phyloP scores from a whole-genome alignment of 2,329 filamentous ascomycete genomes.

The Aspergillus fumigatiaffinis region DNA sequence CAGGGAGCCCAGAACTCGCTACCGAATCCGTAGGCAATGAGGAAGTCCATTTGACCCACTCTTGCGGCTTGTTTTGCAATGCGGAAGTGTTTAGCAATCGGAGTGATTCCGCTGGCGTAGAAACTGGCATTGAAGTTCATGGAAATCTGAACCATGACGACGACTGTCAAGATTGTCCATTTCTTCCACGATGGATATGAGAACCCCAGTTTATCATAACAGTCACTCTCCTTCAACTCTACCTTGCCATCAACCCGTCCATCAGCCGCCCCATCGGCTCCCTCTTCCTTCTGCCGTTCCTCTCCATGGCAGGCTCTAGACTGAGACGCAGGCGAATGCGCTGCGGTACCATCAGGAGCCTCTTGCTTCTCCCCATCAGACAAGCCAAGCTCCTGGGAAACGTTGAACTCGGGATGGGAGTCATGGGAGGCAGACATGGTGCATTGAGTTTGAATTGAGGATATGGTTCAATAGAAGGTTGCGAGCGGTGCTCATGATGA shows the following conservation, averaged over 20 bases:
- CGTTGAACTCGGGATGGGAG: neutral
- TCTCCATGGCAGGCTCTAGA: neutral
- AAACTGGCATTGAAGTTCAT: slow-evolving; percentile 77
- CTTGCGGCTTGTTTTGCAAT: slow-evolving; percentile 67
- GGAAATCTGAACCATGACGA: slow-evolving; percentile 69
- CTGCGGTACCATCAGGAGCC: neutral
- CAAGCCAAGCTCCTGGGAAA: neutral
- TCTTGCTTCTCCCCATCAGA: neutral
- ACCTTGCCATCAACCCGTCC: slow-evolving; percentile 20
- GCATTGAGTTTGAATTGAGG: neutral
- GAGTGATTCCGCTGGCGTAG: slow-evolving; percentile 65
- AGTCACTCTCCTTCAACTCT: slow-evolving; percentile 52
- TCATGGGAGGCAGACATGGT: neutral
- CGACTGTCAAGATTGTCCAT: slow-evolving; percentile 67
- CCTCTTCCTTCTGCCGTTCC: neutral
- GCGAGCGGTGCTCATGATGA: neutral
- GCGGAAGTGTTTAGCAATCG: slow-evolving; percentile 63
- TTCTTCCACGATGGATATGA: slow-evolving; percentile 58
- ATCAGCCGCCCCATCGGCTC: neutral
- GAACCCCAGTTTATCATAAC: slow-evolving; percentile 61
- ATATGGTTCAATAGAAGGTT: neutral
- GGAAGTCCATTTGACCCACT: slow-evolving; percentile 70
- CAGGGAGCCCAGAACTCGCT: slow-evolving; percentile 86
- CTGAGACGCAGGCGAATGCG: neutral
- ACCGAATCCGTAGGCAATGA: slow-evolving; percentile 77